These are phyloP conservation scores for Jacaranda copaia DNA, from an alignment of 257 asterid species.

Conservation along the genomic window DNA sequence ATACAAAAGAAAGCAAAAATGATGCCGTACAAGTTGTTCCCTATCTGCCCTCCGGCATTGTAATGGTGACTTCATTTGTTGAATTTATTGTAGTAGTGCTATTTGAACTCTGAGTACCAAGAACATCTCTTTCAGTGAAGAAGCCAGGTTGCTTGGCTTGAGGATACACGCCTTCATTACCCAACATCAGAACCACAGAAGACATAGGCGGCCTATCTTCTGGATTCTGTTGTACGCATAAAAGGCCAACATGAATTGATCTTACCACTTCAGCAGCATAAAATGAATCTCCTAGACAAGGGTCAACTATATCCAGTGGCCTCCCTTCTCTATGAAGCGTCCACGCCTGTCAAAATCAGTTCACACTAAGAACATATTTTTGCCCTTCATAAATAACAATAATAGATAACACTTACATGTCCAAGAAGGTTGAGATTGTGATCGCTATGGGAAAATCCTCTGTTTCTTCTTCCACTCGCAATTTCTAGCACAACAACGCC, in stretches of 20 bases:
- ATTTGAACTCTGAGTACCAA: background rate
- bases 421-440: no score
- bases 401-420: no score
- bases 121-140: constrained; percentile 29
- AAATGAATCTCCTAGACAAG: constrained; percentile 11
- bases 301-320: constrained; percentile 41
- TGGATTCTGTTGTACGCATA: constrained; percentile 39
- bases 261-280: constrained; percentile 14
- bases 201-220: constrained; percentile 43
- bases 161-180: constrained; percentile 27
- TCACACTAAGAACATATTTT: background rate
- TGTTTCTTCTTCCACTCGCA: no score
- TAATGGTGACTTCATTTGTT: constrained; percentile 35
- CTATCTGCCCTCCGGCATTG: constrained; percentile 28
- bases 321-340: constrained; percentile 46
- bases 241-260: constrained; percentile 42
- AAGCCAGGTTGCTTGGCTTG: constrained; percentile 9
- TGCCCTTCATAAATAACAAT: no score
- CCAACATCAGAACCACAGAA: constrained; percentile 33
- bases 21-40: background rate
- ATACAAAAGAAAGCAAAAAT: background rate
- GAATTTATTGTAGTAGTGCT: constrained; percentile 20
- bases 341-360: constrained; percentile 43
- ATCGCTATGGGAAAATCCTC: no score
- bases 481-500: no score